A percentile compares a stretch with the other conserved stretches of the same genome.
These are phyloP conservation scores for Ilyonectria robusta DNA, from an alignment of 2,329 filamentous ascomycete species.

Conservation along the genomic window DNA sequence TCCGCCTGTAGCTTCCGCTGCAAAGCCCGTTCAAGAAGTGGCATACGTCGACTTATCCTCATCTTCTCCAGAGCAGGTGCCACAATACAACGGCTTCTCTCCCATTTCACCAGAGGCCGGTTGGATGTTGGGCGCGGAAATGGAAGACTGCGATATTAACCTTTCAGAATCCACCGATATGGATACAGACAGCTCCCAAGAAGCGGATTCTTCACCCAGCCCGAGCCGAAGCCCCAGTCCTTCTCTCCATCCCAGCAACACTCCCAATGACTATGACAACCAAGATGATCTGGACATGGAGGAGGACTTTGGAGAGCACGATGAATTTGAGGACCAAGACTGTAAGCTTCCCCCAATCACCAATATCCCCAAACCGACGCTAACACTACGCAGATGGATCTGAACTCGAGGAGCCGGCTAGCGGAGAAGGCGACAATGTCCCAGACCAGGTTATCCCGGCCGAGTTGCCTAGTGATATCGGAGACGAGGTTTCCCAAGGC, in stretches of 20 bases:
- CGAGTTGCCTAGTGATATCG: neutral
- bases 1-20: neutral
- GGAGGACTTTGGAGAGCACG: slow-evolving; percentile 40
- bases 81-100: slow-evolving; percentile 14
- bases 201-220: slow-evolving; percentile 28
- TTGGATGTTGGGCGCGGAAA: slow-evolving; percentile 22
- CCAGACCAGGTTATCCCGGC: neutral
- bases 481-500: neutral
- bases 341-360: slow-evolving; percentile 20
- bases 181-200: slow-evolving; percentile 35
- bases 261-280: slow-evolving; percentile 7
- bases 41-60: slow-evolving; percentile 20
- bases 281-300: slow-evolving; percentile 19
- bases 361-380: neutral
- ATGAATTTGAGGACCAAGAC: slow-evolving; percentile 39
- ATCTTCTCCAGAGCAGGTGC: slow-evolving; percentile 22
- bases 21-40: slow-evolving; percentile 6
- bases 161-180: slow-evolving; percentile 36
- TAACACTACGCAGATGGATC: slow-evolving; percentile 33
- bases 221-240: slow-evolving; percentile 16
- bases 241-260: neutral
- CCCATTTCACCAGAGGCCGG: slow-evolving; percentile 8
- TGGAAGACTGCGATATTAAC: slow-evolving; percentile 22
- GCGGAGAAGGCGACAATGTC: neutral
- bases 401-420: neutral